Percentiles rank a stretch among this genome's conserved stretches.
These are phyloP conservation scores for Trichoderma afroharzianum DNA, from an alignment of 2,329 filamentous ascomycete species.

Conservation along the genomic window DNA sequence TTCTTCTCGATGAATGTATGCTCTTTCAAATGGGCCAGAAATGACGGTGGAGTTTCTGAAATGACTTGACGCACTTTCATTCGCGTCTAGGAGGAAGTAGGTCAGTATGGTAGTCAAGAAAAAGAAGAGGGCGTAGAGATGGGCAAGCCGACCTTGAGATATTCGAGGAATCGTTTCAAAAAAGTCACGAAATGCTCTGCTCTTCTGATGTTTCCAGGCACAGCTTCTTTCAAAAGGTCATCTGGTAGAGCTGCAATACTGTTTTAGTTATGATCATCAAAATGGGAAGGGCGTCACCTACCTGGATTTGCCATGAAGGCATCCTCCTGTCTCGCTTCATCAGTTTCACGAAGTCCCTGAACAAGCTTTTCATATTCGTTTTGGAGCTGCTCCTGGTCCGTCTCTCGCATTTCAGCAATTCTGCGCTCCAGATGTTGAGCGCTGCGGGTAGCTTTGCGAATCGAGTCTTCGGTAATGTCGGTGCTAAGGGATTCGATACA, in stretches of 20 bases:
- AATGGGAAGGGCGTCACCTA: conserved; percentile 23
- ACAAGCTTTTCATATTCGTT: conserved; percentile 95
- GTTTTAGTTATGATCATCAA: neutral
- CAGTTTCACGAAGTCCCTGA: conserved; percentile 81
- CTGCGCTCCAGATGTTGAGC: conserved; percentile 87
- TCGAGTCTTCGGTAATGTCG: conserved; percentile 90
- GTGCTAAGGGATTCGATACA: conserved; percentile 98
- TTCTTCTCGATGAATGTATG: conserved; percentile 98
- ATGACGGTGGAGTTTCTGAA: conserved; percentile 92
- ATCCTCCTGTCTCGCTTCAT: conserved; percentile 87
- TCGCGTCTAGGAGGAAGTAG: conserved; percentile 58
- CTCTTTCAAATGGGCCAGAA: conserved; percentile 87
- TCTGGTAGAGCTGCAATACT: conserved; percentile 70
- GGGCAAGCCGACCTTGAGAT: conserved; percentile 61
- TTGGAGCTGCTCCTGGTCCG: conserved; percentile 89
- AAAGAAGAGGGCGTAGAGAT: no score
- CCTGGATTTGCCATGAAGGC: conserved; percentile 93
- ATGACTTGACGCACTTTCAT: conserved; percentile 99
- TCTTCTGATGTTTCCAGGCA: conserved; percentile 91
- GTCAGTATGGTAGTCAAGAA: neutral
- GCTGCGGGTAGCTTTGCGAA: conserved; percentile 85
- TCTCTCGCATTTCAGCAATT: conserved; percentile 92
- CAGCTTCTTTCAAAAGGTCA: conserved; percentile 89
- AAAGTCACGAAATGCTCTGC: conserved; percentile 96
- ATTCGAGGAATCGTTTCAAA: conserved; percentile 94